These are phyloP conservation scores for Fusarium domesticum DNA, from an alignment of 2,329 filamentous ascomycete species.

Conservation along the genomic window DNA sequence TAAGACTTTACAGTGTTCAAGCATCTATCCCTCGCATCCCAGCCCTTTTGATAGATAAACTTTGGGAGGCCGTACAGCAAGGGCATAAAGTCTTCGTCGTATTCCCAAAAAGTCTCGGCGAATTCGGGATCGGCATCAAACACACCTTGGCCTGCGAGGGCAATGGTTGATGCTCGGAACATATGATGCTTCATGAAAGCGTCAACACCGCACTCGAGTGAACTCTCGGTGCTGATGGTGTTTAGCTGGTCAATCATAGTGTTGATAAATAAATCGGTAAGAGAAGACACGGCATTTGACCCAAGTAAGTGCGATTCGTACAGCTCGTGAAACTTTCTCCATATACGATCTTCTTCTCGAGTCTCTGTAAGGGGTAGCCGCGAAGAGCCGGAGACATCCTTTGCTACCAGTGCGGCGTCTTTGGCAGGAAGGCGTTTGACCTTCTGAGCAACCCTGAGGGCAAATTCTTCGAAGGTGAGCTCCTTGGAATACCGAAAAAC, in stretches of 20 bases:
- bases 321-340: conserved; percentile 23
- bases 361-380: conserved; percentile 13
- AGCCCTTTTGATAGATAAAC: conserved; percentile 20
- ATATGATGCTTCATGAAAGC: conserved; percentile 23
- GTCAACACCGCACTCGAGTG: conserved; percentile 16
- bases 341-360: conserved; percentile 19
- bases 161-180: conserved; percentile 23
- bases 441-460: conserved; percentile 23
- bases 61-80: conserved; percentile 21
- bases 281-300: conserved; percentile 11
- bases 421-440: conserved; percentile 19
- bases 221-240: neutral
- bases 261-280: conserved; percentile 17
- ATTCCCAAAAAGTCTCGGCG: conserved; percentile 21
- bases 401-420: conserved; percentile 16
- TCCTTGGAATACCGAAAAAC: conserved; percentile 23
- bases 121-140: conserved; percentile 18
- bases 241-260: conserved; percentile 15
- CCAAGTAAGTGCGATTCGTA: conserved; percentile 21
- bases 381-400: conserved; percentile 21
- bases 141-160: conserved; percentile 14
- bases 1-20: conserved; percentile 16
- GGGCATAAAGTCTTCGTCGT: conserved; percentile 24
- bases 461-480: conserved; percentile 23
- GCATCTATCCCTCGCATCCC: conserved; percentile 20